phyloP scores from a whole-genome alignment of 345 rosid genomes.

The Melaleuca alternifolia region DNA sequence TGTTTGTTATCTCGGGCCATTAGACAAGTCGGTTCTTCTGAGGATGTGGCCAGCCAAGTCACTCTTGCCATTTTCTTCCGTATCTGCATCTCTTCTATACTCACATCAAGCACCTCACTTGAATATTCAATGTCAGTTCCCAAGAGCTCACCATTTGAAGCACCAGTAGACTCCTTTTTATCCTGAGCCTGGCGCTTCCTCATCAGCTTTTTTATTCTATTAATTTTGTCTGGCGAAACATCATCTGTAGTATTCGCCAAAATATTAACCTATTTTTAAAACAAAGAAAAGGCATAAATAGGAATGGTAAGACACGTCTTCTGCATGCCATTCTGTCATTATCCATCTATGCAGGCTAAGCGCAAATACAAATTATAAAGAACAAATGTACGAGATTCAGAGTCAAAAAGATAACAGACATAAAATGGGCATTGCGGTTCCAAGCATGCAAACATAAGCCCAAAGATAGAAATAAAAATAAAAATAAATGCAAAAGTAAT shows the following conservation, averaged over 20 bases:
- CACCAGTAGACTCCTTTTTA: constrained; percentile 10
- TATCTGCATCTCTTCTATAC: constrained; percentile 17
- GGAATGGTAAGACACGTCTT: not conserved
- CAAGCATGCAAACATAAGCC: not conserved
- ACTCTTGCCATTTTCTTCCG: constrained; percentile 19
- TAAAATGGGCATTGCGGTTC: not conserved
- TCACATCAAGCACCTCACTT: constrained; percentile 16
- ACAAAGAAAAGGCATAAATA: constrained; percentile 12
- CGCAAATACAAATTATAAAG: not conserved
- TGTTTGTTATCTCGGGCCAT: not conserved
- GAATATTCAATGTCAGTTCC: constrained; percentile 15
- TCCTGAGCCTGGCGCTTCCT: constrained; percentile 36
- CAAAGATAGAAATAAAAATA: no score
- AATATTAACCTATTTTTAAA: constrained; percentile 64
- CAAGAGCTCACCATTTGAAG: constrained; percentile 11
- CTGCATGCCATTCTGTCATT: not conserved
- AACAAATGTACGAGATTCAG: not conserved
- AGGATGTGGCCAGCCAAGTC: constrained; percentile 28
- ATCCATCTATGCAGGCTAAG: not conserved
- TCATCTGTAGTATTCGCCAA: constrained; percentile 71
- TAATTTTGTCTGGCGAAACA: constrained; percentile 69
- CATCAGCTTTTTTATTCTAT: constrained; percentile 64
- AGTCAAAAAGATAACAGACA: not conserved
- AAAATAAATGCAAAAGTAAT: not conserved
- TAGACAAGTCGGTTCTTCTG: constrained; percentile 5